Percentiles rank a stretch among this genome's conserved stretches.
Evolutionary conservation across 78 protist genomes (phyloP).

Genomic region (Pelomyxa schiedti): DNA sequence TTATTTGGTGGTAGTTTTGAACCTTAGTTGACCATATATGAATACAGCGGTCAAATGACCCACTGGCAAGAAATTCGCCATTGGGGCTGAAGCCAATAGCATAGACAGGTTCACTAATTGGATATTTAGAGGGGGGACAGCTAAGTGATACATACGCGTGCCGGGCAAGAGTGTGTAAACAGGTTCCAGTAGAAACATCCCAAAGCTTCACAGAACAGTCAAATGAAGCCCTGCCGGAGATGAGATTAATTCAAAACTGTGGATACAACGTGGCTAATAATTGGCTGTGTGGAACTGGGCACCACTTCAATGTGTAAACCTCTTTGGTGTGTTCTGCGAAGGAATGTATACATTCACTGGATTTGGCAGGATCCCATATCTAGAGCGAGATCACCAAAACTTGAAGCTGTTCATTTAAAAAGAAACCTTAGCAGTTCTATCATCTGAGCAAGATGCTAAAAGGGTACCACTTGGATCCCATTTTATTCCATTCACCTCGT

Average conservation of each 20-base stretch:
- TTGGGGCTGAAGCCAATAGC: constrained; percentile 65
- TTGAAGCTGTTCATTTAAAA: constrained; percentile 1
- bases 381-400: neutral
- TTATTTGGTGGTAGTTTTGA: neutral
- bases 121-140: neutral
- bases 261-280: neutral
- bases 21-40: constrained; percentile 59
- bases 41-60: constrained; percentile 55
- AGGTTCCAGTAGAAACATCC: constrained; percentile 46
- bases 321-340: constrained; percentile 61
- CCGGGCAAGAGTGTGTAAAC: constrained; percentile 24
- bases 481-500: constrained; percentile 80
- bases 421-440: constrained; percentile 74
- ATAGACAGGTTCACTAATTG: constrained; percentile 60
- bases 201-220: constrained; percentile 62
- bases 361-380: constrained; percentile 43
- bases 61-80: constrained; percentile 71
- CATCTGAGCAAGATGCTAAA: constrained; percentile 91
- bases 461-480: constrained; percentile 82
- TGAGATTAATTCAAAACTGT: neutral
- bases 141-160: constrained; percentile 14
- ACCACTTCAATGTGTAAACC: constrained; percentile 69
- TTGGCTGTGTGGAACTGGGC: neutral
- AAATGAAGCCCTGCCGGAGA: constrained; percentile 47
- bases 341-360: constrained; percentile 16